Evolutionary conservation across 352 stramenopile genomes (phyloP), one percentile per base, ranked within the genome.

Genomic region (Pythium dissimile): DNA sequence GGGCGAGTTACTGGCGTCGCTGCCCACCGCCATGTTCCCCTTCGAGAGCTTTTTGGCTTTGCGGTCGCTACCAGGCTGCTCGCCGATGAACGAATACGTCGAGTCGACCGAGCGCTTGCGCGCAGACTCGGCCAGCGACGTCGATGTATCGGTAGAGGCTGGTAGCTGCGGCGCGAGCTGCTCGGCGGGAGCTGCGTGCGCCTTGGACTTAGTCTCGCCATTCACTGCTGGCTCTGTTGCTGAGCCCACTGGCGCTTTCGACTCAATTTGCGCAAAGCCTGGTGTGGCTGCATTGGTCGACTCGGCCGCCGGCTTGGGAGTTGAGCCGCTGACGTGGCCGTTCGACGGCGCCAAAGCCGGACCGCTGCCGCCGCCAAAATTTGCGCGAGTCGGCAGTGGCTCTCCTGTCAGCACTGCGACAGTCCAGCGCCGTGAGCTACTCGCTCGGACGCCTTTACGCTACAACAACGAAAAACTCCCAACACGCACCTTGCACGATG

Each of bases 401-500:
- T 81, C 62, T 2, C 75, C 75, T 12, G 62, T 77, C 30, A 84
- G 54, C 28, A 81, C 75, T 81, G 47, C n/a, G n/a, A n/a, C n/a
- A n/a, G n/a, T n/a, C n/a, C n/a, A n/a, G n/a, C n/a, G n/a, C n/a
- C n/a, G n/a, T n/a, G n/a, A n/a, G n/a, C n/a, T n/a, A n/a, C n/a
- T n/a, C n/a, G n/a, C n/a, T n/a, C n/a, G n/a, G n/a, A n/a, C n/a
- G n/a, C n/a, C n/a, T n/a, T n/a, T n/a, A n/a, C n/a, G n/a, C n/a
- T n/a, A n/a, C n/a, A n/a, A n/a, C n/a, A n/a, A n/a, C 18, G 41
- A n/a, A 34, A 15, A 8, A 37, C 27, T 10, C 38, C 4, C 1
- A 38, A 23, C 23, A 43, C 62, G 15, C 42, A 90, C 80, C 75
- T 62, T 66, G 59, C 2, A 86, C 74, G 21, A 88, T 80, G 59